Base-by-base conservation (phyloP, 75 land plant genomes). In the Azolla pinnata region DNA sequence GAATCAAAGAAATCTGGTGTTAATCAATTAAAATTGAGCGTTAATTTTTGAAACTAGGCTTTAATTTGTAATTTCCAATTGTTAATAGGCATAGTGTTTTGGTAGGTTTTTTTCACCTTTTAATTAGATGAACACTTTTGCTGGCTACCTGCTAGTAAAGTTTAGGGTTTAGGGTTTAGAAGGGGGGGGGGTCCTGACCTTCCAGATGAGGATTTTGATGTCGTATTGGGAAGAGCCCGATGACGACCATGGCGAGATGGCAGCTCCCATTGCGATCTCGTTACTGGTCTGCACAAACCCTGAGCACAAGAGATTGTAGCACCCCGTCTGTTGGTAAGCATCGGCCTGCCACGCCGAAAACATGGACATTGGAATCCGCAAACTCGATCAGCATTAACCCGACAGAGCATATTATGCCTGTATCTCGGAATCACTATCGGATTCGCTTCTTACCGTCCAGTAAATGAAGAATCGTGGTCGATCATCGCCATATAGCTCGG, bases 241-340 rank as follows among this genome's bases (percentile, higher is more conserved):
- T 1, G 70, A 60, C 0, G 97, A 90, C 2, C 70, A 72, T 18
- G 97, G 93, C 4, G 79, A 79, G 25, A 87, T 87, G 18, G 93
- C 78, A 21, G 93, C 97, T 24, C 93, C 97, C 29, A 90, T 84
- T 2, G 97, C 96, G 26, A 90, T 78, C 52, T 27, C 75, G 56
- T 74, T 81, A 49, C 81, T 87, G 19, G 85, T 84, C 57, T 90
- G 97, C n/a, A 90, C 68, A 31, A 90, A 90, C 17, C 97, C 97
- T 5, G 93, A 87, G 69, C 97, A 90, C 7, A 90, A 75, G 47
- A 90, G 62, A 47, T 90, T 90, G 70, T 90, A 90, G 69, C 97
- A 90, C 27, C 97, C 97, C 0, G 97, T 90, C 18, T 85, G 75
- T 71, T 79, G 83, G 53, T 90, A 90, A 26, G 87, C 87, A 75